Evolutionary conservation across 1,139 yeast species (phyloP).

Genomic region (Magnusiomyces fungicola): DNA sequence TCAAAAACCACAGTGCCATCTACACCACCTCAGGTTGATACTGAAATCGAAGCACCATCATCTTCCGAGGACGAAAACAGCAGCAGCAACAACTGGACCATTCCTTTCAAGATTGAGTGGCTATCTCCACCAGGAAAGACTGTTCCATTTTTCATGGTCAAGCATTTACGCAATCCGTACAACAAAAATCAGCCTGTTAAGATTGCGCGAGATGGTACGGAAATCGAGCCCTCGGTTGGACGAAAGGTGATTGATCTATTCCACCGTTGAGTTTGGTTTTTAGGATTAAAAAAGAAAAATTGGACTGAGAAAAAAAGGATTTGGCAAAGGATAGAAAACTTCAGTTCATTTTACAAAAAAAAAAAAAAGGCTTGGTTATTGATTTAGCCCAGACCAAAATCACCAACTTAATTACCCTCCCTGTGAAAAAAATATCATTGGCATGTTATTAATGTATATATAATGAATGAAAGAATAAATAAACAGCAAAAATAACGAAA

Average conservation of each 20-base stretch:
- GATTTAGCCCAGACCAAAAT: no score
- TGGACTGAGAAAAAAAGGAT: background rate
- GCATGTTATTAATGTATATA: no score
- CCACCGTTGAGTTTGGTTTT: slow-evolving; percentile 8
- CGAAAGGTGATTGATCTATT: slow-evolving; percentile 27
- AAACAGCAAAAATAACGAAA: no score
- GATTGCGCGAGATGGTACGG: slow-evolving; percentile 39
- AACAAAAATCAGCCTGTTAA: slow-evolving; percentile 35
- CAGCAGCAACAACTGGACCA: slow-evolving; percentile 28
- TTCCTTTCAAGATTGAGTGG: slow-evolving; percentile 35
- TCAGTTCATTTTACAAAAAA: no score
- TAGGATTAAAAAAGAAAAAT: no score
- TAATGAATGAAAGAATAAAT: no score
- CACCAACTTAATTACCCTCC: no score
- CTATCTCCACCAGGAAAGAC: slow-evolving; percentile 25
- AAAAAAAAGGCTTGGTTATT: no score
- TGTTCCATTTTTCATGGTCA: slow-evolving; percentile 31
- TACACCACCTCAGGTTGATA: background rate
- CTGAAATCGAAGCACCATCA: background rate
- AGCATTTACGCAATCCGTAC: slow-evolving; percentile 31
- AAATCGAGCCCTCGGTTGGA: slow-evolving; percentile 33
- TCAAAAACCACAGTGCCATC: background rate
- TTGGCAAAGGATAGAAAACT: background rate
- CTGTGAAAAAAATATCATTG: no score
- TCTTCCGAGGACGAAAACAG: background rate